phyloP scores from a whole-genome alignment of 352 stramenopile species.

The Pythium myriotylum region DNA sequence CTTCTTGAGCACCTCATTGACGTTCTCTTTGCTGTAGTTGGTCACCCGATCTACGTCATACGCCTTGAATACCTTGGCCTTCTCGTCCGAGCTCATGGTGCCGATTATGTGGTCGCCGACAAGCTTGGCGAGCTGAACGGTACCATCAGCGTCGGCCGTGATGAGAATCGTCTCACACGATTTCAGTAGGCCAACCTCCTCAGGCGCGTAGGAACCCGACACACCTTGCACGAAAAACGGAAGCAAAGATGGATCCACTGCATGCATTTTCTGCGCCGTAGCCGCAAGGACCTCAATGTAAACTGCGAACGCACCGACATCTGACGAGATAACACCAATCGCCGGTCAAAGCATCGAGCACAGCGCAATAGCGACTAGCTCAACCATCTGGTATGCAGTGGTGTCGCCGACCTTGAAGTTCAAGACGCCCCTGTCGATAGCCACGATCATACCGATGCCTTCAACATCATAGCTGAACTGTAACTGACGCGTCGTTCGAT shows the following conservation, averaged over 20 bases:
- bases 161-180: conserved; percentile 63
- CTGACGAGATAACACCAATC: neutral
- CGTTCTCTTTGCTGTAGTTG: conserved; percentile 83
- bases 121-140: conserved; percentile 84
- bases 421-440: conserved; percentile 43
- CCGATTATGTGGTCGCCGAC: conserved; percentile 79
- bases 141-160: conserved; percentile 65
- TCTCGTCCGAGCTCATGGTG: conserved; percentile 83
- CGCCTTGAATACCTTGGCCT: conserved; percentile 75
- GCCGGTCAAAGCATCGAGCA: too few species aligned
- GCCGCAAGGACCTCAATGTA: conserved; percentile 21
- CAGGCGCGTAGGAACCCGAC: conserved; percentile 48
- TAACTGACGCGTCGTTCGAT: conserved; percentile 34
- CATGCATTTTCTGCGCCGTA: conserved; percentile 16
- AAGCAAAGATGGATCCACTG: conserved; percentile 15
- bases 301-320: conserved; percentile 26
- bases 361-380: too few species aligned
- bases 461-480: conserved; percentile 51
- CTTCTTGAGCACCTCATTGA: conserved; percentile 59
- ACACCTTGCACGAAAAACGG: conserved; percentile 43
- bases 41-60: conserved; percentile 79
- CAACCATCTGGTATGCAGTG: conserved; percentile 46
- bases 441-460: conserved; percentile 39
- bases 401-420: conserved; percentile 51
- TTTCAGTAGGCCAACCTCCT: conserved; percentile 60